These are phyloP conservation scores for Aspergillus luchuensis DNA, from an alignment of 2,329 filamentous ascomycete species.

Conservation along the genomic window DNA sequence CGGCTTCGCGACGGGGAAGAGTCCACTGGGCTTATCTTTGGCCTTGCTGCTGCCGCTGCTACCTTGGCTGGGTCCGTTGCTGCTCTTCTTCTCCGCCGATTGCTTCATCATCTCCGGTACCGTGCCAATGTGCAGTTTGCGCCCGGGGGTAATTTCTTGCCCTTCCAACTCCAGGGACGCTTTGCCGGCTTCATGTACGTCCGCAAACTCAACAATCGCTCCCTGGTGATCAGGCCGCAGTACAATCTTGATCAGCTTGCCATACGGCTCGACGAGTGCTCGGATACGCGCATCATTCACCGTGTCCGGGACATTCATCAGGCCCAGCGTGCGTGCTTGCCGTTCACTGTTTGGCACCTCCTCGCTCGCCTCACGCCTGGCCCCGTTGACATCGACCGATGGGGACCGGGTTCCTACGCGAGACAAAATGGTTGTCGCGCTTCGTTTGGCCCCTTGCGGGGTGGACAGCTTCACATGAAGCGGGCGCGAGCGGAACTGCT, in stretches of 20 bases:
- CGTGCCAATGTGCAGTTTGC: slow-evolving; percentile 51
- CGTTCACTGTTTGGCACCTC: slow-evolving; percentile 46
- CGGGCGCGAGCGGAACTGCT: slow-evolving; percentile 67
- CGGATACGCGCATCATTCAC: slow-evolving; percentile 84
- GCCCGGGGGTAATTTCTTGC: slow-evolving; percentile 47
- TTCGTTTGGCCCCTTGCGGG: slow-evolving; percentile 46
- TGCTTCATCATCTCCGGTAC: slow-evolving; percentile 54
- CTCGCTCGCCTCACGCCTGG: slow-evolving; percentile 34
- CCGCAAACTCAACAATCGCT: slow-evolving; percentile 79
- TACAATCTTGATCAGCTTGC: slow-evolving; percentile 72
- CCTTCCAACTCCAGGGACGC: slow-evolving; percentile 51
- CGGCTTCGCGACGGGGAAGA: slow-evolving; percentile 35
- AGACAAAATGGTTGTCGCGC: slow-evolving; percentile 48
- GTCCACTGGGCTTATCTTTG: slow-evolving; percentile 34
- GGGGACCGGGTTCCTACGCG: slow-evolving; percentile 40
- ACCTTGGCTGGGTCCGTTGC: slow-evolving; percentile 34
- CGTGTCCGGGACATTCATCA: slow-evolving; percentile 88
- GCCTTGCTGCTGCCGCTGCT: slow-evolving; percentile 40
- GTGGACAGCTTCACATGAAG: slow-evolving; percentile 64
- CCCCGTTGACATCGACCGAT: slow-evolving; percentile 38
- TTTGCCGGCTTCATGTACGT: slow-evolving; percentile 69
- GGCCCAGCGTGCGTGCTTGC: slow-evolving; percentile 70
- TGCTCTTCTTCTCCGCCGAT: slow-evolving; percentile 42
- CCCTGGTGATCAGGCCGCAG: slow-evolving; percentile 81
- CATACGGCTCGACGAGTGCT: slow-evolving; percentile 69